These are phyloP conservation scores for Corinectria fuckeliana DNA, from an alignment of 2,329 filamentous ascomycete genomes.

Conservation along the genomic window DNA sequence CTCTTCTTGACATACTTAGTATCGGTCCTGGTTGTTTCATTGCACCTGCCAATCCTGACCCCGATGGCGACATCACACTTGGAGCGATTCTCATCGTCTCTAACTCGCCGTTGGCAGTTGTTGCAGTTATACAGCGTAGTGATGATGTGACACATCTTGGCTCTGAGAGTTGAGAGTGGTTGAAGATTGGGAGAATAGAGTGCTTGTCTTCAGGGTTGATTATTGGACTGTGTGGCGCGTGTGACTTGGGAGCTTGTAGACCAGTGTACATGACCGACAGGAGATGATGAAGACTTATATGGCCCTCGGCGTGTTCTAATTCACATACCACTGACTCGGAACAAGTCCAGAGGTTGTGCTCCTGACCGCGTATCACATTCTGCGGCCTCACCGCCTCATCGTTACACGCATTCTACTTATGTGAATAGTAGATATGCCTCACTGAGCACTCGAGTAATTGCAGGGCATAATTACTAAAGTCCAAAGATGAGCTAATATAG, in stretches of 20 bases:
- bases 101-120: not conserved
- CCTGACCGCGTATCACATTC: too few relatives aligned
- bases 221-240: not conserved
- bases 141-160: not conserved
- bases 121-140: not conserved
- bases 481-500: too few relatives aligned
- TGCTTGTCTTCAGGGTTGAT: not conserved
- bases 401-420: too few relatives aligned
- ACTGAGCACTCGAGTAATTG: too few relatives aligned
- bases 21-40: not conserved
- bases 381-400: too few relatives aligned
- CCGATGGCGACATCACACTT: not conserved
- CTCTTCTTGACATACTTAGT: not conserved
- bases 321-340: too few relatives aligned
- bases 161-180: not conserved
- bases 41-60: not conserved
- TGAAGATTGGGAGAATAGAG: not conserved
- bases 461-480: too few relatives aligned
- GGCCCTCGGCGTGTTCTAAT: too few relatives aligned
- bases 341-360: too few relatives aligned
- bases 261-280: too few relatives aligned
- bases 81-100: not conserved
- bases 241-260: not conserved
- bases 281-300: too few relatives aligned
- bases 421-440: too few relatives aligned